A percentile compares a stretch with the other conserved stretches of the same genome.
These are phyloP conservation scores for Fusarium phyllophilum DNA, from an alignment of 2,329 filamentous ascomycete species.

Conservation along the genomic window DNA sequence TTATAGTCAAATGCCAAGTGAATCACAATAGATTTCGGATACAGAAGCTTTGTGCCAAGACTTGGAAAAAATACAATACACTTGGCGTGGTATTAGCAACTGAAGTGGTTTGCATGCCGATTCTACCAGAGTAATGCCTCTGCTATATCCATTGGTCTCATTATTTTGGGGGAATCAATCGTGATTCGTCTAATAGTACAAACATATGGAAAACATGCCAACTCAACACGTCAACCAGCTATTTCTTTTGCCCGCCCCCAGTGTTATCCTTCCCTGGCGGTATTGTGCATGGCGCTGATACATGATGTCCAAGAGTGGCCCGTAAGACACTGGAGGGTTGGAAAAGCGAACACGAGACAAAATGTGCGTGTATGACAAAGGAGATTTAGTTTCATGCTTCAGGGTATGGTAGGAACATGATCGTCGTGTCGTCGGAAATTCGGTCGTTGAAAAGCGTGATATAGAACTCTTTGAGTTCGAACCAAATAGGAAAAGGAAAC, in stretches of 20 bases:
- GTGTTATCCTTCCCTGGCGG: background rate
- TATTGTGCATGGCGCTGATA: background rate
- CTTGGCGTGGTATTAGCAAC: constrained; percentile 2
- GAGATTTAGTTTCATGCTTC: constrained; percentile 29
- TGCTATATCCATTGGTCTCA: constrained; percentile 20
- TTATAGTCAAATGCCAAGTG: background rate
- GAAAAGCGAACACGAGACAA: background rate
- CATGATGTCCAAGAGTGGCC: constrained; percentile 10
- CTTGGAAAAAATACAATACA: background rate
- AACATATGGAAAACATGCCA: background rate
- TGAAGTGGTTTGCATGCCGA: constrained; percentile 17
- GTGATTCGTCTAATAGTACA: constrained; percentile 33
- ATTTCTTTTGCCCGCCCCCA: background rate
- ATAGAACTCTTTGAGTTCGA: background rate
- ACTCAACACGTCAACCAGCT: background rate
- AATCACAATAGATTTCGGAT: background rate
- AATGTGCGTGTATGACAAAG: constrained; percentile 19
- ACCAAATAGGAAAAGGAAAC: background rate
- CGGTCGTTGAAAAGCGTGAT: constrained; percentile 31
- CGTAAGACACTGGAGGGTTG: background rate
- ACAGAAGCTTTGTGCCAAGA: background rate
- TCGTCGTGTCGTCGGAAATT: constrained; percentile 39
- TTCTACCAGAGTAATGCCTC: constrained; percentile 19
- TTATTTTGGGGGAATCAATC: constrained; percentile 29
- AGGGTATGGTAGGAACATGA: constrained; percentile 34